Evolutionary conservation across 768 basidiomycete genomes (phyloP).

Genomic region (Omphalotus guepiniiformis): DNA sequence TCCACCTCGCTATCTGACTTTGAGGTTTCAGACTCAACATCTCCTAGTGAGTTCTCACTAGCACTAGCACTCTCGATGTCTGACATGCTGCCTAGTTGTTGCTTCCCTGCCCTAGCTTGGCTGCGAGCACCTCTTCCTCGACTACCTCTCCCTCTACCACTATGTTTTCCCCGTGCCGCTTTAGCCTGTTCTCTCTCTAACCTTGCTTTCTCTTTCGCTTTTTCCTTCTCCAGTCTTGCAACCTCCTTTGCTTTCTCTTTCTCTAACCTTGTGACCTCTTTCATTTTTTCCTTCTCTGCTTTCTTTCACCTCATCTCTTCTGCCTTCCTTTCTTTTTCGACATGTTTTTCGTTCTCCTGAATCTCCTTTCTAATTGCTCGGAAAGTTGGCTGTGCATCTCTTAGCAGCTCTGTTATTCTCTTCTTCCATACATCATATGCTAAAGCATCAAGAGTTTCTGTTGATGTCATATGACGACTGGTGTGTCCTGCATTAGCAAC

Average conservation of each 20-base stretch:
- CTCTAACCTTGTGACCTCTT: too few relatives aligned
- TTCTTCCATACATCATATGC: conserved; percentile 1
- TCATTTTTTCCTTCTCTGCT: too few relatives aligned
- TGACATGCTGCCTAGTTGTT: too few relatives aligned
- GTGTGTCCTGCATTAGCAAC: background rate
- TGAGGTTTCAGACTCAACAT: too few relatives aligned
- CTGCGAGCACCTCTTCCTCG: background rate
- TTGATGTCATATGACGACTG: conserved; percentile 1
- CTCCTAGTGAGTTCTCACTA: too few relatives aligned
- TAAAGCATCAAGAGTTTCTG: conserved; percentile 1
- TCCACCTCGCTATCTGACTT: too few relatives aligned
- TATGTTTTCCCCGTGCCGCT: background rate
- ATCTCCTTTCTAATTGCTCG: background rate
- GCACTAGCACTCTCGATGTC: too few relatives aligned
- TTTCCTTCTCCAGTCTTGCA: too few relatives aligned
- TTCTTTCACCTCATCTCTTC: background rate
- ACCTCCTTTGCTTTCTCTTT: too few relatives aligned
- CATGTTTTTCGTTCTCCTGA: background rate
- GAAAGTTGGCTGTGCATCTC: conserved; percentile 1
- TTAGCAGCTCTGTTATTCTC: background rate
- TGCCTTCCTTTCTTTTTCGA: background rate
- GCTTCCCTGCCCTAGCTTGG: too few relatives aligned
- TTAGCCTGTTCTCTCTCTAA: background rate
- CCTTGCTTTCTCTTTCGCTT: background rate
- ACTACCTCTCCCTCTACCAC: background rate